Percentiles rank a stretch among this genome's conserved stretches.
Conservation (phyloP, 208 protist genomes). For the Trypanosoma melophagium region DNA sequence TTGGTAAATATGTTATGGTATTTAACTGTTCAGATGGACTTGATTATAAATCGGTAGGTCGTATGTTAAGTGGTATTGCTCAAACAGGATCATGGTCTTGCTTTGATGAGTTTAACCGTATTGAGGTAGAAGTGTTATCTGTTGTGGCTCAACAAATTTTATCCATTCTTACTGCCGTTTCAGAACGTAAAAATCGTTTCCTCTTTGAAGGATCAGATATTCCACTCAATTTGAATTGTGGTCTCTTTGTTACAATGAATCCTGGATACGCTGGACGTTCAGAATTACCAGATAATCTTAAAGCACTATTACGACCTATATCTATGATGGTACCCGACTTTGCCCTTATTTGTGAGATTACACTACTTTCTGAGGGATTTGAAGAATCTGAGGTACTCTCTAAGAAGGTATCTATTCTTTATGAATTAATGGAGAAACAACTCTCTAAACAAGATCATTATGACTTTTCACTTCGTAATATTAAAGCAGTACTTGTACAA, state of each 20-base stretch:
- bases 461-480: conserved; percentile 97
- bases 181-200: conserved; percentile 80
- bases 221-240: conserved; percentile 94
- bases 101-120: conserved; percentile 99
- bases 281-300: conserved; percentile 98
- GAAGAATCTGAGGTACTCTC: conserved; percentile 92
- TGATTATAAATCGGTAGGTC: conserved; percentile 95
- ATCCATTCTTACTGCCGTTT: conserved; percentile 91
- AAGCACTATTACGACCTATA: conserved; percentile 96
- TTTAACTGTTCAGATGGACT: conserved; percentile 99
- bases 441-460: conserved; percentile 99
- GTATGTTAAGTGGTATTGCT: conserved; percentile 96
- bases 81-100: conserved; percentile 98
- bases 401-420: conserved; percentile 96
- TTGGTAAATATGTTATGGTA: conserved; percentile 97
- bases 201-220: conserved; percentile 95
- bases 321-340: conserved; percentile 99
- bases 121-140: conserved; percentile 98
- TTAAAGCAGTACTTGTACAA: conserved; percentile 96
- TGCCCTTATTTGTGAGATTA: conserved; percentile 97
- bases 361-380: conserved; percentile 97
- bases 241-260: conserved; percentile 99
- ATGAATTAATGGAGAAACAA: conserved; percentile 96
- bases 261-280: conserved; percentile 98
- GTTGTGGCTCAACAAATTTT: conserved; percentile 98